Evolutionary conservation across 176 grass and related monocot genomes (phyloP), one percentile per base, ranked within the genome.

Genomic region (Oryza glaberrima): DNA sequence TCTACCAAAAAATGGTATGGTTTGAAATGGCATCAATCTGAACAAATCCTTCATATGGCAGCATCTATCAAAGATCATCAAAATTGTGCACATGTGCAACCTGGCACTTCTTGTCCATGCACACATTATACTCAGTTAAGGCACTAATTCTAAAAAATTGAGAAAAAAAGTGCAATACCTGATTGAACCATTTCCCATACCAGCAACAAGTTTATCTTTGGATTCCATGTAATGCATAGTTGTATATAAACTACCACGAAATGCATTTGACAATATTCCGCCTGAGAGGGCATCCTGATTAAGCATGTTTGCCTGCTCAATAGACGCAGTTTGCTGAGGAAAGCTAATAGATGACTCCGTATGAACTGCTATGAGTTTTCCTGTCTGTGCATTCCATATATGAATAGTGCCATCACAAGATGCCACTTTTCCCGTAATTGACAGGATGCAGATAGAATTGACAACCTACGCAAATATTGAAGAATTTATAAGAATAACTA

Each of bases 331-430:
- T 86, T 90, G 89, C n/a, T 75, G 75, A 67, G 89, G 83, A 78
- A 90, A 98, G 70, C 35, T 90, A 66, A 78, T 77, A 68, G 88
- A 86, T 35, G 91, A 92, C 82, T 98, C 93, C 1, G 89, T 72
- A 83, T 98, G 90, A 64, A 80, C 91, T 52, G 93, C 84, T 83
- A 94, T 94, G 46, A 98, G 88, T 74, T 95, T 98, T 70, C 96
- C 91, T 77, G 96, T 94, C 73, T 90, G 77, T 56, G 85, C 92
- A 81, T 94, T 98, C 96, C 96, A 98, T 82, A 98, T 79, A 88
- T 98, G 96, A 86, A 98, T 90, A 7, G 96, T 95, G 47, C 96
- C 96, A 87, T 98, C 96, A 84, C 93, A 98, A 81, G 96, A 98
- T 86, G 91, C 96, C 78, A 95, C 82, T 77, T 88, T 91, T 83